Evolutionary conservation across 2,329 filamentous ascomycete species (phyloP), one percentile per base, ranked within the genome.

Genomic region (Arthroderma sp.): DNA sequence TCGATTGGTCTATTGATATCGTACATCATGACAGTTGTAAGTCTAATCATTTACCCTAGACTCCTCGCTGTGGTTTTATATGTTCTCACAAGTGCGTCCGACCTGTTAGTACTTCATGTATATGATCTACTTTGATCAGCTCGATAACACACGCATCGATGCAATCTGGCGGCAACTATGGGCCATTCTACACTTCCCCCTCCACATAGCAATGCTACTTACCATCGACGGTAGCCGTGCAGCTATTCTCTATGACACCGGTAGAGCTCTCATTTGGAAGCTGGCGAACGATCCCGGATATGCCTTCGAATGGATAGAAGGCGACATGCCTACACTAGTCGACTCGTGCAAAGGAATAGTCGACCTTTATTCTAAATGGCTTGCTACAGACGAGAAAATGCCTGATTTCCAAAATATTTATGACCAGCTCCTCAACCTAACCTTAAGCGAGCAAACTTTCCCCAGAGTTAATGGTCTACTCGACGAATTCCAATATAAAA

Each of bases 191-290:
- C 78, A 82, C 60, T 75, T 80, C 48, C 77, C 78, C 1, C 75
- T 82, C 52, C 77, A 83, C 51, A 68, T 81, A 2, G 66, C 73
- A 3, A 70, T 82, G 29, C 72, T 80, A 6, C 68, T 82, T 4
- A 71, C 80, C 9, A 72, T 80, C 39, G 77, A 81, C 54, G 78
- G 75, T 33, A 72, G 79, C 42, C 63, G 71, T 11, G 62, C 71
- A 1, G 61, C 70, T 36, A 67, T 69, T 4, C 57, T 70, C 4
- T 52, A 44, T 29, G 66, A 68, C 45, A 58, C 65, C n/a, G 58
- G 59, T 0, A 46, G 15, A 22, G 15, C 15, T 22, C 15, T 22
- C 15, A 22, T 22, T 3, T 22, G 15, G 15, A 22, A 22, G 15
- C 15, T 22, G 15, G 15, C 15, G 15, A 22, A 22, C 15, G 15